A percentile compares a stretch with the other conserved stretches of the same genome.
Evolutionary conservation across 140 eudicot genomes (phyloP).

Genomic region (Artemisia princeps): DNA sequence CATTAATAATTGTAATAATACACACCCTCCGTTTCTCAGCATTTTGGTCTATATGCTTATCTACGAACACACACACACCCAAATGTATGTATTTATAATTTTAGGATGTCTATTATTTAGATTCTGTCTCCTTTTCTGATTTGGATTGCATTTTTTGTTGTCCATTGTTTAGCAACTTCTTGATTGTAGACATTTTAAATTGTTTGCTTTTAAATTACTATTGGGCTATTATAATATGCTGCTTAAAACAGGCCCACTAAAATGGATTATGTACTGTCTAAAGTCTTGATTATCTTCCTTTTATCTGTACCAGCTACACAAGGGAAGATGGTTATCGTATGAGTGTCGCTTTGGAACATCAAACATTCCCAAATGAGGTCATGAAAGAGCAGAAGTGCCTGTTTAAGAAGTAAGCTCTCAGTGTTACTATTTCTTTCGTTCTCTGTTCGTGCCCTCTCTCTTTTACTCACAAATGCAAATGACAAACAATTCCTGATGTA

Average conservation of each 20-base stretch:
- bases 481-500: too few species aligned
- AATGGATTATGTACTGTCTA: slow-evolving; percentile 14
- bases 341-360: slow-evolving; percentile 31
- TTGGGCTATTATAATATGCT: slow-evolving; percentile 1
- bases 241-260: neutral
- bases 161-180: slow-evolving; percentile 13
- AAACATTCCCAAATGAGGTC: slow-evolving; percentile 25
- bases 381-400: slow-evolving; percentile 45
- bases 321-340: slow-evolving; percentile 35
- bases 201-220: slow-evolving; percentile 14
- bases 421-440: slow-evolving; percentile 3
- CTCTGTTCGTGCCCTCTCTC: slow-evolving; percentile 5
- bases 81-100: neutral
- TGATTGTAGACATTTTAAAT: slow-evolving; percentile 5
- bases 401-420: slow-evolving; percentile 40
- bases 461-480: neutral
- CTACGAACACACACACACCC: neutral
- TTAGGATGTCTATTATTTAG: neutral
- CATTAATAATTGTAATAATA: neutral
- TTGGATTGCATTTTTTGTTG: slow-evolving; percentile 7
- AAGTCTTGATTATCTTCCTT: slow-evolving; percentile 20
- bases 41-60: slow-evolving; percentile 2
- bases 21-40: neutral
- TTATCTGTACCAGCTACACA: slow-evolving; percentile 31
- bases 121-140: neutral